Conservation (phyloP, 2,329 filamentous ascomycete species). For the Exophiala viscosa region DNA sequence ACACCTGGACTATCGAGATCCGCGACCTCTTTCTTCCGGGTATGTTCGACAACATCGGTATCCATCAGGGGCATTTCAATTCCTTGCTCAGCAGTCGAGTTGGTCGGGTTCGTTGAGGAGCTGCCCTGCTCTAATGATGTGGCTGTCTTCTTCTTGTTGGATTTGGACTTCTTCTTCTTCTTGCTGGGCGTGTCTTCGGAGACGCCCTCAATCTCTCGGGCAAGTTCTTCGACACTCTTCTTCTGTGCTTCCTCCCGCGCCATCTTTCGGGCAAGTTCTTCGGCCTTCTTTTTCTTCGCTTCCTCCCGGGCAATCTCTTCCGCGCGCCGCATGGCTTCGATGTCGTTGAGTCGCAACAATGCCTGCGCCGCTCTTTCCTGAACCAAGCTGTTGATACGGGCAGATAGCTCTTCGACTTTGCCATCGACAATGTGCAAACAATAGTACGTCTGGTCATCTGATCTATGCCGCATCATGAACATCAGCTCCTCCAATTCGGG, state of each 20-base stretch:
- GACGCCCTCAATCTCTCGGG: not conserved
- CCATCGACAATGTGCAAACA: conserved; percentile 7
- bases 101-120: not conserved
- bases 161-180: not conserved
- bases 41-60: too few relatives aligned
- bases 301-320: not conserved
- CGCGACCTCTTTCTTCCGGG: too few relatives aligned
- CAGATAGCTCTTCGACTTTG: conserved; percentile 4
- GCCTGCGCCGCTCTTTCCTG: conserved; percentile 1
- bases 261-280: not conserved
- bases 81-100: not conserved
- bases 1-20: too few relatives aligned
- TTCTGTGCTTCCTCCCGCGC: not conserved
- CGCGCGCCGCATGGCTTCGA: not conserved
- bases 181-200: not conserved
- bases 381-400: not conserved
- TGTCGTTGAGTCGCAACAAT: too few relatives aligned
- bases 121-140: not conserved
- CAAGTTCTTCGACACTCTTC: not conserved
- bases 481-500: conserved; percentile 10
- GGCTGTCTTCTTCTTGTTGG: conserved; percentile 4
- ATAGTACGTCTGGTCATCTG: conserved; percentile 3
- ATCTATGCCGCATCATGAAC: conserved; percentile 10
- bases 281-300: not conserved
- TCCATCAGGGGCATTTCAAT: not conserved